phyloP scores from a whole-genome alignment of 2,329 filamentous ascomycete genomes.

The Claviceps sp. region DNA sequence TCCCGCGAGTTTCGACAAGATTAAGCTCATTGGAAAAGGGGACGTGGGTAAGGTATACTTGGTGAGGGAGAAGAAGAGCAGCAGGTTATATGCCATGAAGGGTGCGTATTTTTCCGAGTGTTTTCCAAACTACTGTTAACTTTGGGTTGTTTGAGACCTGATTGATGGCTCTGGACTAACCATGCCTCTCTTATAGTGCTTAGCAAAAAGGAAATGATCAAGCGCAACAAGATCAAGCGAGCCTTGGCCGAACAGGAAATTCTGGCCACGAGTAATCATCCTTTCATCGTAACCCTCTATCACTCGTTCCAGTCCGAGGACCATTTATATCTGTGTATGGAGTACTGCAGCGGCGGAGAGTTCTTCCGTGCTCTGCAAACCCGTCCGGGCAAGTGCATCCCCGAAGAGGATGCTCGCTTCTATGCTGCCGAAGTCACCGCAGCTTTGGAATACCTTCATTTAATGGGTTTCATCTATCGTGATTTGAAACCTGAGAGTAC shows the following conservation, averaged over 20 bases:
- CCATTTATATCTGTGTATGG: slow-evolving; percentile 98
- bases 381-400: slow-evolving; percentile 89
- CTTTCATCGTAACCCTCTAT: slow-evolving; percentile 96
- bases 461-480: slow-evolving; percentile 99
- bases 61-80: slow-evolving; percentile 95
- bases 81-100: slow-evolving; percentile 94
- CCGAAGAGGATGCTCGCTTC: slow-evolving; percentile 91
- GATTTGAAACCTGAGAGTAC: slow-evolving; percentile 95
- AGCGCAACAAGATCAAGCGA: slow-evolving; percentile 99
- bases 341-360: slow-evolving; percentile 97
- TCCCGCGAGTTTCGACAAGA: slow-evolving; percentile 95
- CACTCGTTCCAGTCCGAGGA: slow-evolving; percentile 99
- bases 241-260: slow-evolving; percentile 97
- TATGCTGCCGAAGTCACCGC: slow-evolving; percentile 97
- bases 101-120: slow-evolving; percentile 39
- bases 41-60: slow-evolving; percentile 98
- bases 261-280: slow-evolving; percentile 93
- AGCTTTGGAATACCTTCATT: slow-evolving; percentile 86
- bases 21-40: slow-evolving; percentile 97
- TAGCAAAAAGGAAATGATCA: slow-evolving; percentile 99
- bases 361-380: slow-evolving; percentile 97
- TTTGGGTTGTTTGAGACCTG: background rate
- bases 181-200: slow-evolving; percentile 47
- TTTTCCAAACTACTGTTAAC: no score
- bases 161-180: background rate